A percentile compares a stretch with the other conserved stretches of the same genome.
Conservation (phyloP, 2,329 filamentous ascomycete species). For the Aspergillus pseudonomiae region DNA sequence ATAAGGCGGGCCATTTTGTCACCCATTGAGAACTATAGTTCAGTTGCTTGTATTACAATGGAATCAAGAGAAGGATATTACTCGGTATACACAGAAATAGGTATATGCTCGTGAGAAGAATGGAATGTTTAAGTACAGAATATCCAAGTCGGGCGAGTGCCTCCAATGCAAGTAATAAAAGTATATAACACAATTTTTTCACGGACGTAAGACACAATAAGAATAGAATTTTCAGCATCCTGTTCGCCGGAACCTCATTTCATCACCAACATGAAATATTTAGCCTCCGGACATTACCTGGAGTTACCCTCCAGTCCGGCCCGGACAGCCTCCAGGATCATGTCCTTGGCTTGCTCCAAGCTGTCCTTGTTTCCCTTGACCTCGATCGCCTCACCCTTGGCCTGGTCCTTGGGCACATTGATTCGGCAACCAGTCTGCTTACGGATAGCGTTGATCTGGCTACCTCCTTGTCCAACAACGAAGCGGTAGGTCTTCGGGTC, state of each 20-base stretch:
- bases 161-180: slow-evolving; percentile 8
- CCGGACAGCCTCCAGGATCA: slow-evolving; percentile 82
- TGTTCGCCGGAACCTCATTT: neutral
- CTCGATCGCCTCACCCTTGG: slow-evolving; percentile 79
- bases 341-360: slow-evolving; percentile 81
- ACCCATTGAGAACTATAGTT: neutral
- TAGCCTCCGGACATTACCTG: slow-evolving; percentile 5
- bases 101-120: slow-evolving; percentile 9
- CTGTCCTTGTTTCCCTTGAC: slow-evolving; percentile 78
- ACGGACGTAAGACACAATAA: slow-evolving; percentile 12
- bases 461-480: slow-evolving; percentile 85
- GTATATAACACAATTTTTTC: slow-evolving; percentile 14
- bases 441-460: slow-evolving; percentile 89
- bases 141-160: neutral
- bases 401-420: slow-evolving; percentile 83
- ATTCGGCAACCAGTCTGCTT: slow-evolving; percentile 93
- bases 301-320: slow-evolving; percentile 34
- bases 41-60: neutral
- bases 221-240: slow-evolving; percentile 10
- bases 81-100: slow-evolving; percentile 8
- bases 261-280: neutral
- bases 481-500: slow-evolving; percentile 88
- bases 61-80: neutral
- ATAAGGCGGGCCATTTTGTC: neutral
- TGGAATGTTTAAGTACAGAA: slow-evolving; percentile 6